Base-by-base conservation (phyloP, 768 basidiomycete genomes). In the Symmetrospora coprosmae region DNA sequence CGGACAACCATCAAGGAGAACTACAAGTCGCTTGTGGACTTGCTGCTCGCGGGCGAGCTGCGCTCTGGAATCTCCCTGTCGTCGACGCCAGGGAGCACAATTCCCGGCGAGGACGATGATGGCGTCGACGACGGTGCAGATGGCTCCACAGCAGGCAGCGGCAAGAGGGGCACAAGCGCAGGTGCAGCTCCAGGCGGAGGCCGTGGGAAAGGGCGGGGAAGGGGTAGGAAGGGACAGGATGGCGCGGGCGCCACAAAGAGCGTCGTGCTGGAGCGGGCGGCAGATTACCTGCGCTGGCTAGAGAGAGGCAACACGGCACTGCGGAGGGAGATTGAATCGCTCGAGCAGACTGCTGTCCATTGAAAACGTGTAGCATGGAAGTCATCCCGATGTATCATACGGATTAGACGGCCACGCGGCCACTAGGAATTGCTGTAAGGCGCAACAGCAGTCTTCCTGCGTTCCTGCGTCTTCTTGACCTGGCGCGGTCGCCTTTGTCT, bases 201-300 rank as follows among this genome's bases (percentile, higher is more conserved):
- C n/a, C n/a, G n/a, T n/a, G n/a, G n/a, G n/a, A 58, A 58, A 46
- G 55, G 55, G 25, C 19, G 55, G 23, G 55, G 55, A 7, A 25
- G 55, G n/a, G 55, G 55, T 43, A 11, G 55, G 30, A 58, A 58
- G 33, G 55, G 55, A 6, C 55, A 58, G 46, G 55, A 58, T 47
- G 55, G 55, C n/a, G 55, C 40, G 23, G 55, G 55, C 19, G 55
- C 55, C 17, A 58, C 55, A 4, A 58, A 58, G 30, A 43, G 39
- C 28, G 55, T 58, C 40, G 55, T 58, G 11, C 21, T 58, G 28
- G 55, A 58, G 31, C 28, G 55, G 46, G 55, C 55, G 33, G 55
- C 55, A n/a, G 55, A 58, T 19, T 58, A 58, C 30, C 43, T 58
- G 28, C n/a, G 55, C n/a, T 58, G 55, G 55, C 41, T 58, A 17